Evolutionary conservation across 257 asterid species (phyloP), one percentile per base, ranked within the genome.

Genomic region (Petunia axillaris): DNA sequence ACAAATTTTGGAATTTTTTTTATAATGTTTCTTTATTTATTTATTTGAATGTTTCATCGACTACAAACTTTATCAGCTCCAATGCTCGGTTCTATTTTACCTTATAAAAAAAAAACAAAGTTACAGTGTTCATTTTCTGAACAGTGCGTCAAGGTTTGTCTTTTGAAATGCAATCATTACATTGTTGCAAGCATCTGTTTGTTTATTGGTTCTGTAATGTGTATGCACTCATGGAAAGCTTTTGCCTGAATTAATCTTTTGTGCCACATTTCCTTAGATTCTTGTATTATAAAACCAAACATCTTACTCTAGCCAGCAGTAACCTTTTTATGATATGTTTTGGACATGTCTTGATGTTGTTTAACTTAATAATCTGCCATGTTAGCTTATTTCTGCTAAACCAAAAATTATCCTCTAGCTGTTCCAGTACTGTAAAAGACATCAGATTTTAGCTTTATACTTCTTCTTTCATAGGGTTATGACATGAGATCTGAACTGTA

Each of bases 271-370:
- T 70, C 58, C 58, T 70, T 16, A 44, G 46, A 9, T 46, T 16
- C 16, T 9, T 25, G 76, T 55, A 68, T 68, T 4, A 44, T 43
- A 67, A 2, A 67, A 67, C 39, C 8, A 16, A 6, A 15, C 8
- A 43, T 16, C 76, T 4, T 70, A 57, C 46, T 48, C 5, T 25
- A 5, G 43, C 10, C 6, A 46, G 43, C 59, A 10, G 10, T 70
- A 71, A 71, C 16, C 77, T 48, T 25, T 25, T 71, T 48, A 71
- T 70, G 43, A 5, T 25, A 8, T 25, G 77, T 71, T 10, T n/a
- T 71, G 43, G n/a, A 71, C 1, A 25, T 43, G 3, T 71, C 77
- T 10, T 71, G 35, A 48, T 71, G 10, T 25, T 71, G 43, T 25
- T 48, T 44, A 9, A 71, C 60, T 50, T 48, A 14, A 5, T 71